Conservation (phyloP, 2,329 filamentous ascomycete species). For the Fusarium sp. region DNA sequence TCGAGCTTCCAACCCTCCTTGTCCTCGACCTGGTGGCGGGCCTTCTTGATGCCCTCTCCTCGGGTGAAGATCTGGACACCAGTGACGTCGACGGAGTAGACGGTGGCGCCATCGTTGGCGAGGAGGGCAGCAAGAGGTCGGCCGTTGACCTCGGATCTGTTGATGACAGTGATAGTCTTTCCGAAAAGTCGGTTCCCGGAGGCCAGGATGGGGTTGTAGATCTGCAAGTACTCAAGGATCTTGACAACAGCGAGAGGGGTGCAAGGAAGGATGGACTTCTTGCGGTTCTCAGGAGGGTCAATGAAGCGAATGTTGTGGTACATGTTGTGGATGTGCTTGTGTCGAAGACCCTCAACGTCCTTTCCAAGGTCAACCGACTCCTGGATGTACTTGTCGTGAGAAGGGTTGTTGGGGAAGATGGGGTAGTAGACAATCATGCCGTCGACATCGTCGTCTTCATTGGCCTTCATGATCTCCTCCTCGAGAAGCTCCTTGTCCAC, state of each 20-base stretch:
- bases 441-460: conserved; percentile 79
- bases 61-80: conserved; percentile 93
- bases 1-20: conserved; percentile 82
- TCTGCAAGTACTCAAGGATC: conserved; percentile 93
- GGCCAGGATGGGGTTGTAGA: conserved; percentile 94
- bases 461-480: conserved; percentile 86
- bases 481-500: conserved; percentile 90
- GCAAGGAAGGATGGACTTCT: conserved; percentile 94
- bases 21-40: conserved; percentile 86
- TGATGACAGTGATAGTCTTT: conserved; percentile 95
- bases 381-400: conserved; percentile 94
- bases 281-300: conserved; percentile 77
- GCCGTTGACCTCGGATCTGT: conserved; percentile 95
- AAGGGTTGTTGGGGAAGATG: conserved; percentile 83
- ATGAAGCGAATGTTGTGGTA: conserved; percentile 98
- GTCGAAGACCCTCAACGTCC: conserved; percentile 94
- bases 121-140: conserved; percentile 90
- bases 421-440: conserved; percentile 99
- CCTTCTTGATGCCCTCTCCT: conserved; percentile 85
- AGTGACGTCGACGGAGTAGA: conserved; percentile 93
- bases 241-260: conserved; percentile 97
- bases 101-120: conserved; percentile 94
- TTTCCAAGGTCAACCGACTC: conserved; percentile 91
- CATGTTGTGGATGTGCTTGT: conserved; percentile 98
- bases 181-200: conserved; percentile 94